Percentiles rank a stretch among this genome's conserved stretches.
Conservation (phyloP, 192 early-diverging fungal species). For the Gaertneriomyces semiglobifer region DNA sequence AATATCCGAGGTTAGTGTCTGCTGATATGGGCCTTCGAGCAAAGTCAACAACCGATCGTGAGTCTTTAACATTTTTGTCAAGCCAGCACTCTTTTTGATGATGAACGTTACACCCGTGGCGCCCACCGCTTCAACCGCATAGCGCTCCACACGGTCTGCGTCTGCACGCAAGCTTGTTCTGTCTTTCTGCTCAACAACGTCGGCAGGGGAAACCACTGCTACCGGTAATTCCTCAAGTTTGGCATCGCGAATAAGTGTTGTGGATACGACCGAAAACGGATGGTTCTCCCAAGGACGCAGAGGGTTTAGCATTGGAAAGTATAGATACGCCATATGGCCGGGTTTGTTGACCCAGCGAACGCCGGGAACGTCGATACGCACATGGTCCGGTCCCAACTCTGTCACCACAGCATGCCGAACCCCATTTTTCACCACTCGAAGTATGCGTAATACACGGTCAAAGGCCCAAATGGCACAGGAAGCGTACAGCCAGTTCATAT, state of each 20-base stretch:
- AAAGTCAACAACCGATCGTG: background rate
- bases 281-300: conserved; percentile 15
- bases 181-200: background rate
- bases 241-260: background rate
- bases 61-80: background rate
- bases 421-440: background rate
- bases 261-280: conserved; percentile 15
- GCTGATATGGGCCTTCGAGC: conserved; percentile 9
- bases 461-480: conserved; percentile 12
- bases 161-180: too few relatives aligned
- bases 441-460: conserved; percentile 8
- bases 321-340: conserved; percentile 8
- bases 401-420: background rate
- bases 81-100: conserved; percentile 12
- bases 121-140: background rate
- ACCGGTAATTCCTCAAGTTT: background rate
- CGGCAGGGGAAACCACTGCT: background rate
- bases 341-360: background rate
- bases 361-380: conserved; percentile 11
- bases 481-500: conserved; percentile 15
- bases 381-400: background rate
- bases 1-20: background rate
- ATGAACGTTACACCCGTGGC: conserved; percentile 8
- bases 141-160: background rate
- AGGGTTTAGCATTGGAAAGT: conserved; percentile 12